Evolutionary conservation across 192 early-diverging fungal species (phyloP), one percentile per base, ranked within the genome.

Genomic region (Diversispora eburnea): DNA sequence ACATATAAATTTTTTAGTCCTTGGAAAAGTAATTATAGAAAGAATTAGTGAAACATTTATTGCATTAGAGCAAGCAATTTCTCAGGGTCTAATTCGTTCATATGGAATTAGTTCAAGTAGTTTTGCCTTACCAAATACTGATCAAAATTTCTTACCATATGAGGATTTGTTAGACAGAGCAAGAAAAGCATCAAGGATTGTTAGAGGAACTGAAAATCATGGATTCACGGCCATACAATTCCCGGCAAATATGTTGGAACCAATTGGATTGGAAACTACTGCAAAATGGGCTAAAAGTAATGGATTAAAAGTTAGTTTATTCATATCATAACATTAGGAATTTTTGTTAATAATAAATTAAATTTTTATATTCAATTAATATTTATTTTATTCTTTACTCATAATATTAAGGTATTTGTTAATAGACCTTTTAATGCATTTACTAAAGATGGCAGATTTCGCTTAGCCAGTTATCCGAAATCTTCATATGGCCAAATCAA

Each of bases 341-440:
- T n/a, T 55, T 58, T 58, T 9, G 19, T 58, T 57, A 19, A 7
- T 12, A 58, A 58, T 22, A 12, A 17, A 59, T 1, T 33, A 33
- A 1, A 33, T 33, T 33, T 2, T 33, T 33, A 13, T 55, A 58
- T 19, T 39, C 17, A 39, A 65, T 64, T 45, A 41, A 3, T 64
- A 19, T 72, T 56, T 59, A 42, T 17, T 33, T 12, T 15, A 8
- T 43, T 17, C 46, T 17, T 39, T 72, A 7, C 25, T 33, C 25
- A 33, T 33, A 33, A 33, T 33, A 33, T 60, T 13, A 22, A 69
- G 45, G 80, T 81, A 0, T 79, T 81, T 54, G n/a, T 81, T 15
- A 81, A 81, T 57, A 56, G 80, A 20, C 80, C 80, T 12, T 45
- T 81, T 52, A 81, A 81, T 64, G 80, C 80, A 17, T 74, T 81